phyloP scores from a whole-genome alignment of 2,329 filamentous ascomycete genomes.

The Pseudocercospora fijiensis region DNA sequence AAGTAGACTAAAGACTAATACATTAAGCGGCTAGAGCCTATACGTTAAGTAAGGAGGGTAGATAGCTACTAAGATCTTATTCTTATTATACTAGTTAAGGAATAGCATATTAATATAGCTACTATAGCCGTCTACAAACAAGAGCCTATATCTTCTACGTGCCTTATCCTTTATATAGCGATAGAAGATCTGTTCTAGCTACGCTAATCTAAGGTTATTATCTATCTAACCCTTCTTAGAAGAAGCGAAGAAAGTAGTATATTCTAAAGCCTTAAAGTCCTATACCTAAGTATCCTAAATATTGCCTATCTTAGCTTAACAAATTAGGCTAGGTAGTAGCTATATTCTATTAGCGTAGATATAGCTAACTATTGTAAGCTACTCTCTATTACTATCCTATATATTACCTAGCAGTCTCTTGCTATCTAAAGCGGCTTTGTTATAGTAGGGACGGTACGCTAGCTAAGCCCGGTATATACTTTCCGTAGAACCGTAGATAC shows the following conservation, averaged over 20 bases:
- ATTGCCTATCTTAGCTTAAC: conserved; percentile 4
- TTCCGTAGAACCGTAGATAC: no score
- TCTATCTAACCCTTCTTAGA: conserved; percentile 8
- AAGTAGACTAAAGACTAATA: neutral
- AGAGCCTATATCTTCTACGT: conserved; percentile 1
- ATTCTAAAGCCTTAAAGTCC: neutral
- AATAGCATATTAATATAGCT: conserved; percentile 11
- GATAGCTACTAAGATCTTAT: conserved; percentile 2
- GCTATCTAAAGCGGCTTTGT: no score
- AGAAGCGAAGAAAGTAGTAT: neutral
- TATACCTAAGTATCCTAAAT: conserved; percentile 9
- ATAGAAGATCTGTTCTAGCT: conserved; percentile 7
- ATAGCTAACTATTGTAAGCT: no score
- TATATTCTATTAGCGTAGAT: neutral
- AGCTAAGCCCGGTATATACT: no score
- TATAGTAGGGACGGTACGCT: no score
- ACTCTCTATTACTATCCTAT: no score
- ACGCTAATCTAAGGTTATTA: no score
- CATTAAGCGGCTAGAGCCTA: conserved; percentile 8
- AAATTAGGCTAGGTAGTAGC: conserved; percentile 3
- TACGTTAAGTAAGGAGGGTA: conserved; percentile 6
- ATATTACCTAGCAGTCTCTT: no score
- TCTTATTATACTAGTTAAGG: conserved; percentile 3
- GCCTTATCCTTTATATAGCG: conserved; percentile 8
- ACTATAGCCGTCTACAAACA: conserved; percentile 13